Evolutionary conservation across 208 protist genomes (phyloP).

Genomic region (Trichomonas gallinae): DNA sequence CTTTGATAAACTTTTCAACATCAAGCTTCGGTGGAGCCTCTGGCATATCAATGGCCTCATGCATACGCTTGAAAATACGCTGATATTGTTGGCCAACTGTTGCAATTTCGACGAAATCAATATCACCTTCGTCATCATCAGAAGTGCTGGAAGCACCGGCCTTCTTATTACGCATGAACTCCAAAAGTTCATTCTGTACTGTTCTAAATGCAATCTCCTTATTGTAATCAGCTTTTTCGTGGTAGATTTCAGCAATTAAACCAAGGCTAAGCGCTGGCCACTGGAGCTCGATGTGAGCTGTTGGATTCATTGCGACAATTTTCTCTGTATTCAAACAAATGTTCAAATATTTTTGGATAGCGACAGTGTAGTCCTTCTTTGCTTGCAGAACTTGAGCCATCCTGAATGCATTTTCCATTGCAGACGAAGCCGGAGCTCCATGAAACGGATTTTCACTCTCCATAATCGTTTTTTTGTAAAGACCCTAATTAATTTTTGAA

Average conservation of each 20-base stretch:
- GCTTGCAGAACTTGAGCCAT: background rate
- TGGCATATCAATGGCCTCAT: background rate
- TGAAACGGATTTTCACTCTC: background rate
- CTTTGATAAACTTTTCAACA: background rate
- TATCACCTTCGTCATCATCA: background rate
- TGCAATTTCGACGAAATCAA: background rate
- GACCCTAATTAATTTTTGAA: too few relatives aligned
- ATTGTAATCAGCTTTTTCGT: background rate
- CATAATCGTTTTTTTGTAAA: too few relatives aligned
- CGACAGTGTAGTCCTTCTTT: background rate
- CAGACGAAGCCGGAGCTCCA: background rate
- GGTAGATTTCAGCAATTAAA: background rate
- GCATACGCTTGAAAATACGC: background rate
- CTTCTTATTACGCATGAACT: background rate
- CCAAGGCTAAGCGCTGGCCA: background rate
- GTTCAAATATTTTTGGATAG: background rate
- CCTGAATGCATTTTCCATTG: background rate
- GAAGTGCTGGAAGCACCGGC: background rate
- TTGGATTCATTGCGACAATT: background rate
- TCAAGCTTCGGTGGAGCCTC: background rate
- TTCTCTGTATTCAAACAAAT: background rate
- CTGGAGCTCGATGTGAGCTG: background rate
- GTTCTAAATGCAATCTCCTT: background rate
- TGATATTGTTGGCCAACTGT: background rate
- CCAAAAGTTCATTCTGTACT: background rate